A percentile compares a stretch with the other conserved stretches of the same genome.
These are phyloP conservation scores for Mycena pura DNA, from an alignment of 768 basidiomycete genomes.

Conservation along the genomic window DNA sequence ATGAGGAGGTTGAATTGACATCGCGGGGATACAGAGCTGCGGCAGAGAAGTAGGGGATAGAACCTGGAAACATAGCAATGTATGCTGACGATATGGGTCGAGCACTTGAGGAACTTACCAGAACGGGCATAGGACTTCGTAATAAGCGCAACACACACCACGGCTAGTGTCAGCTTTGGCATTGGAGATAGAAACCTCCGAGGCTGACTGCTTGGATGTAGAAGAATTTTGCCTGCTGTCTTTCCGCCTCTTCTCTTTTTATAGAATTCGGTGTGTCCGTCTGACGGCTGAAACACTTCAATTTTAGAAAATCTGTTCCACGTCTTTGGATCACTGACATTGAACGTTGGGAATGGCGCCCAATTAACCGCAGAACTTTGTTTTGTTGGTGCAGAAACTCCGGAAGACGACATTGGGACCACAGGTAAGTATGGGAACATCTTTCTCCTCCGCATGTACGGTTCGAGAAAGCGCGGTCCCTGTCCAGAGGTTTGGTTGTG, in stretches of 20 bases:
- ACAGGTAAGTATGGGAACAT: neutral
- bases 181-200: neutral
- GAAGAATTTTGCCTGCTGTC: neutral
- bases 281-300: neutral
- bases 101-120: neutral
- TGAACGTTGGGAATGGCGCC: neutral
- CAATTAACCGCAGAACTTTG: neutral
- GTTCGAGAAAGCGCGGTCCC: neutral
- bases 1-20: neutral
- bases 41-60: neutral
- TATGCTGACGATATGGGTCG: neutral
- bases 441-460: neutral
- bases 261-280: neutral
- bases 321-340: neutral
- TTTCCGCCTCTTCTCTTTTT: neutral
- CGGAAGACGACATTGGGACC: neutral
- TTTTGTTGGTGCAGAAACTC: neutral
- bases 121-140: neutral
- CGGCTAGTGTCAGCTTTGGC: neutral
- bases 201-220: neutral
- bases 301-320: neutral
- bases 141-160: neutral
- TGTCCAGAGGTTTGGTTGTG: neutral
- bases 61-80: neutral
- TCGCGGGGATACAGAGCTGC: neutral